A percentile compares a stretch with the other conserved stretches of the same genome.
Conservation (phyloP, 805 yeast genomes). For the Wickerhamiella australiensis region DNA sequence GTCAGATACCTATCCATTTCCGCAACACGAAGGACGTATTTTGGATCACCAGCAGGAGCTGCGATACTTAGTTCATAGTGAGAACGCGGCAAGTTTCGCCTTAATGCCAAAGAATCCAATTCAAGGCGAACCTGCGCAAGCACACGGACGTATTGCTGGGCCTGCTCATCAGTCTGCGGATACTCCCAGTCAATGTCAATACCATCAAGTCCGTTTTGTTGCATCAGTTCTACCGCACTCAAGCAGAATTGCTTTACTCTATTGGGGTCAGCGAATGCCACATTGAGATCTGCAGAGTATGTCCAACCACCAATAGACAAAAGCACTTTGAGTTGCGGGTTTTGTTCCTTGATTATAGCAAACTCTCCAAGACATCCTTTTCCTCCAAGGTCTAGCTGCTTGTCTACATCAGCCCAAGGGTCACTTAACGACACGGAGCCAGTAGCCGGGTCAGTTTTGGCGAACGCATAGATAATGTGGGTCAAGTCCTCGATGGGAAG, state of each 20-base stretch:
- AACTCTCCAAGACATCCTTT: constrained; percentile 44
- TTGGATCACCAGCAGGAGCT: constrained; percentile 49
- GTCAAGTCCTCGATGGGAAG: constrained; percentile 48
- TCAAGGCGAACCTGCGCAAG: constrained; percentile 32
- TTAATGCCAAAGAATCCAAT: constrained; percentile 33
- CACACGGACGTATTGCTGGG: constrained; percentile 34
- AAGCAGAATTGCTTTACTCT: constrained; percentile 38
- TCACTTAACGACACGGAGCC: constrained; percentile 50
- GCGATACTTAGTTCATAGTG: constrained; percentile 55
- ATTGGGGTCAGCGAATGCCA: constrained; percentile 30
- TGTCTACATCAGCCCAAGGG: constrained; percentile 47
- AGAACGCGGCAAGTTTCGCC: constrained; percentile 17
- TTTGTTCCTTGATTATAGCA: constrained; percentile 34
- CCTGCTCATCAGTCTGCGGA: constrained; percentile 43
- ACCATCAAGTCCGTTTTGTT: constrained; percentile 66
- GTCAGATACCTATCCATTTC: constrained; percentile 49
- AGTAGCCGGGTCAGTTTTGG: constrained; percentile 41
- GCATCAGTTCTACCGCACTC: constrained; percentile 38
- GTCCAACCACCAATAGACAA: constrained; percentile 85
- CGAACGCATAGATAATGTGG: constrained; percentile 69
- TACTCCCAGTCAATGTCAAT: constrained; percentile 94
- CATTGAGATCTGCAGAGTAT: constrained; percentile 38
- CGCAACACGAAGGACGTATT: constrained; percentile 34
- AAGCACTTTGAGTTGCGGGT: constrained; percentile 39
- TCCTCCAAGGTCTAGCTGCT: constrained; percentile 21